These are phyloP conservation scores for Lepidopterella palustris DNA, from an alignment of 495 filamentous ascomycete species.

Conservation along the genomic window DNA sequence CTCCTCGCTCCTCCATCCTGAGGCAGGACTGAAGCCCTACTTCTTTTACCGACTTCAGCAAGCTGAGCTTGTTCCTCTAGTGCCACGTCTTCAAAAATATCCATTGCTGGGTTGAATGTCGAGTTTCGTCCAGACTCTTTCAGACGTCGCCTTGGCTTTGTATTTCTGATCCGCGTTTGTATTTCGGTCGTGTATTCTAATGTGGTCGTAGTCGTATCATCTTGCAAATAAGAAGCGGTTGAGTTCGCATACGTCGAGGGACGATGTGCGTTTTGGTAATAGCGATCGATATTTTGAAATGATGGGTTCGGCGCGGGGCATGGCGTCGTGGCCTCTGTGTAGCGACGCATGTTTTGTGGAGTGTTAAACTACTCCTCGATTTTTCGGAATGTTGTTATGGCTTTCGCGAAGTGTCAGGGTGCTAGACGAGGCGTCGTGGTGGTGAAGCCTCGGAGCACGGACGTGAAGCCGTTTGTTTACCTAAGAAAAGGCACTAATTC, in stretches of 20 bases:
- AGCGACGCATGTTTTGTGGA: conserved; percentile 17
- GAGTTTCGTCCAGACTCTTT: conserved; percentile 4
- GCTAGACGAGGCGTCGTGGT: neutral
- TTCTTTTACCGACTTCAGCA: conserved; percentile 4
- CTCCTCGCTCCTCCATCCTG: neutral
- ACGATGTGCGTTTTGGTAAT: conserved; percentile 11
- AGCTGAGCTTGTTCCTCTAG: conserved; percentile 23
- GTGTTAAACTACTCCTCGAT: neutral
- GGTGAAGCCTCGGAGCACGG: neutral
- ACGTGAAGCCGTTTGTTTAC: neutral
- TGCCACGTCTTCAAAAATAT: conserved; percentile 28
- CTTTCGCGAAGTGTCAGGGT: neutral
- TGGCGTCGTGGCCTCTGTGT: conserved; percentile 20
- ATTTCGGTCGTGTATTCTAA: conserved; percentile 29
- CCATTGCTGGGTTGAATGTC: conserved; percentile 18
- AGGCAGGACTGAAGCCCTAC: conserved; percentile 7
- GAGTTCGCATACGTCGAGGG: conserved; percentile 19
- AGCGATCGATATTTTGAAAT: conserved; percentile 19
- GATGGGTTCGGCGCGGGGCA: conserved; percentile 25
- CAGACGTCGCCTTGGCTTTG: conserved; percentile 24
- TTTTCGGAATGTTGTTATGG: neutral
- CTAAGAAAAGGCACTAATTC: too few relatives aligned
- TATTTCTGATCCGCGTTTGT: conserved; percentile 10
- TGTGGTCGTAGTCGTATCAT: conserved; percentile 17
- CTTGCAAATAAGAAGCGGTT: conserved; percentile 5